Conservation (phyloP, 371 early-diverging fungal genomes). For the Basidiobolus meristosporus region DNA sequence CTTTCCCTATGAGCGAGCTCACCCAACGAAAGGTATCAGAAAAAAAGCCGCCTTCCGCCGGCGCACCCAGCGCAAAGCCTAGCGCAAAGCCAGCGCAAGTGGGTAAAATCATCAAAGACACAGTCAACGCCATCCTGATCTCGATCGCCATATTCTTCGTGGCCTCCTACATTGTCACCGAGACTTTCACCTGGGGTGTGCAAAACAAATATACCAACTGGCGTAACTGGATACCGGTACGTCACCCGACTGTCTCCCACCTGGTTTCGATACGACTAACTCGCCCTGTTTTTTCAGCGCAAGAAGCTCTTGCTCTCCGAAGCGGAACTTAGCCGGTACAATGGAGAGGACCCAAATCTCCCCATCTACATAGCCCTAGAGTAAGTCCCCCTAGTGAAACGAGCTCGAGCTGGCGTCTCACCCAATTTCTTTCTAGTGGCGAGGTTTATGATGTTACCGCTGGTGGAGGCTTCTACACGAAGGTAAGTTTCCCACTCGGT, state of each 20-base stretch:
- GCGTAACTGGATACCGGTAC: slow-evolving; percentile 49
- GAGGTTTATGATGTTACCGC: slow-evolving; percentile 76
- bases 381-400: slow-evolving; percentile 15
- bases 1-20: no score
- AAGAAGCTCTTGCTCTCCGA: slow-evolving; percentile 44
- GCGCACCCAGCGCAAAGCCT: no score
- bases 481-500: slow-evolving; percentile 9
- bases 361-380: slow-evolving; percentile 82
- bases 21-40: no score
- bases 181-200: slow-evolving; percentile 60
- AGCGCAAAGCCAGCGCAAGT: no score
- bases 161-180: slow-evolving; percentile 51
- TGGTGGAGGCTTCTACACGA: slow-evolving; percentile 55
- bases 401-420: background rate
- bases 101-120: no score
- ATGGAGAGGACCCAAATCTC: slow-evolving; percentile 51
- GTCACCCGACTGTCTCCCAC: background rate
- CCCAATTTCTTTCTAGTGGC: slow-evolving; percentile 16
- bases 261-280: background rate
- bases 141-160: slow-evolving; percentile 22
- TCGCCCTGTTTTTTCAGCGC: slow-evolving; percentile 6
- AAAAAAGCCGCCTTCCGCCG: no score
- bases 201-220: slow-evolving; percentile 52
- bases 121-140: slow-evolving; percentile 5
- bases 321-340: slow-evolving; percentile 47